Percentiles rank a stretch among this genome's conserved stretches.
Evolutionary conservation across 2,329 filamentous ascomycete species (phyloP).

Genomic region (Sclerotiophoma versabilis): DNA sequence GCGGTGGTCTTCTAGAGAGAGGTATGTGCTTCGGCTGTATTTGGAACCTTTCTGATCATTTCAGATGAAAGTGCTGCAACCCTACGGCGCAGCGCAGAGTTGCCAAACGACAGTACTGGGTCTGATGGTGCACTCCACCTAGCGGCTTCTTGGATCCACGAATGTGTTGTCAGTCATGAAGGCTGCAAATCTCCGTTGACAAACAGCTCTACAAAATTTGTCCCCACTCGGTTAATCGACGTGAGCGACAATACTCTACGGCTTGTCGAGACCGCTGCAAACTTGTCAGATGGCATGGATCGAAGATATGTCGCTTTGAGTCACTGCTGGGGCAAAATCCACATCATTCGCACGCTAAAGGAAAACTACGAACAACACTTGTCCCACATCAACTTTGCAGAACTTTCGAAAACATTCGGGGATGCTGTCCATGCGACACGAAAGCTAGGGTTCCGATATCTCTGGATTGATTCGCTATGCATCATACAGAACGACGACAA

Average conservation of each 20-base stretch:
- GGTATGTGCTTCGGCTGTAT: not conserved
- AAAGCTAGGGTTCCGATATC: constrained; percentile 14
- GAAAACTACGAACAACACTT: constrained; percentile 17
- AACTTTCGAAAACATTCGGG: not conserved
- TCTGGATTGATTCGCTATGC: constrained; percentile 32
- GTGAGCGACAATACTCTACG: not conserved
- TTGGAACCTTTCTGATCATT: not conserved
- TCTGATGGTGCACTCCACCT: constrained; percentile 29
- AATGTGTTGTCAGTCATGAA: constrained; percentile 21
- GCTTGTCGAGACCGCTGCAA: not conserved
- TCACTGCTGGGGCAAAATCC: constrained; percentile 33
- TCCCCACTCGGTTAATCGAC: not conserved
- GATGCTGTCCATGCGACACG: not conserved
- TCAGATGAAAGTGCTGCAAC: constrained; percentile 5
- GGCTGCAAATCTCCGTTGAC: constrained; percentile 9
- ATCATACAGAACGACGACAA: constrained; percentile 31
- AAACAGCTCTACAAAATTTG: not conserved
- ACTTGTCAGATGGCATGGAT: not conserved
- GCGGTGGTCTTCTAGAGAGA: not conserved
- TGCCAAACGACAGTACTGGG: constrained; percentile 23
- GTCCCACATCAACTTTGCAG: not conserved
- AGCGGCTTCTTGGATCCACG: constrained; percentile 25
- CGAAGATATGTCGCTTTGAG: constrained; percentile 28
- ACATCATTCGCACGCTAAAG: constrained; percentile 27
- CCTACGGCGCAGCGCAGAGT: constrained; percentile 6